Conservation (phyloP, 108 stramenopile genomes). For the Licmophora abbreviata region DNA sequence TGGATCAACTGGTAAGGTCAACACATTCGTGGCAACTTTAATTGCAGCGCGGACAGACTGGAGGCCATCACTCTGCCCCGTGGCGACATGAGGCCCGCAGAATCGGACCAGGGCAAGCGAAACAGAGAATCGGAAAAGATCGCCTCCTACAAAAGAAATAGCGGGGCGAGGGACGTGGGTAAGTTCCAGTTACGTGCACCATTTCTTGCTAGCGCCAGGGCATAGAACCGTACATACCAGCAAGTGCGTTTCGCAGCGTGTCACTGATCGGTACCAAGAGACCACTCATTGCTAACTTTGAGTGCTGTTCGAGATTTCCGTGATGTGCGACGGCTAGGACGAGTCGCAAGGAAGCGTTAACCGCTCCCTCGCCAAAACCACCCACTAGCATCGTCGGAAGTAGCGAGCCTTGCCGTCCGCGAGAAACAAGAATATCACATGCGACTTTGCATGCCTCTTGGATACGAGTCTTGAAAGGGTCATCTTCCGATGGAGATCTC, state of each 20-base stretch:
- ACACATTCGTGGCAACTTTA: conserved; percentile 48
- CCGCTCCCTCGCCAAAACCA: conserved; percentile 52
- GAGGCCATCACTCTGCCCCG: conserved; percentile 34
- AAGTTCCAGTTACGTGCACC: not conserved
- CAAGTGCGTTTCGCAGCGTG: conserved; percentile 43
- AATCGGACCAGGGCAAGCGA: conserved; percentile 53
- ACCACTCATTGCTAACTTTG: conserved; percentile 52
- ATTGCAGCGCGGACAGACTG: conserved; percentile 54
- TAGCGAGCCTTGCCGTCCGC: conserved; percentile 28
- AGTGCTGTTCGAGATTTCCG: conserved; percentile 47
- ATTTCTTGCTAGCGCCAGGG: not conserved
- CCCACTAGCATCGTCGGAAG: conserved; percentile 69
- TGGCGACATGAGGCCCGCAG: conserved; percentile 55
- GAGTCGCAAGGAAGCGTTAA: conserved; percentile 46
- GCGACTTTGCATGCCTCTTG: conserved; percentile 54
- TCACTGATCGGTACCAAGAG: conserved; percentile 70
- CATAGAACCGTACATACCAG: too few species aligned
- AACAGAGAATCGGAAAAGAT: conserved; percentile 54
- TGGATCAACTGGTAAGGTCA: conserved; percentile 30
- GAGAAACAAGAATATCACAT: conserved; percentile 40
- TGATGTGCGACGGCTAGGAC: conserved; percentile 61
- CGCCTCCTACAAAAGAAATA: too few species aligned
- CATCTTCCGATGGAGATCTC: too few species aligned
- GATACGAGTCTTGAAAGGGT: conserved; percentile 37
- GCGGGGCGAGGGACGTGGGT: not conserved